Evolutionary conservation across 2,329 filamentous ascomycete genomes (phyloP), one percentile per base, ranked within the genome.

Genomic region (Colletotrichum siamense): DNA sequence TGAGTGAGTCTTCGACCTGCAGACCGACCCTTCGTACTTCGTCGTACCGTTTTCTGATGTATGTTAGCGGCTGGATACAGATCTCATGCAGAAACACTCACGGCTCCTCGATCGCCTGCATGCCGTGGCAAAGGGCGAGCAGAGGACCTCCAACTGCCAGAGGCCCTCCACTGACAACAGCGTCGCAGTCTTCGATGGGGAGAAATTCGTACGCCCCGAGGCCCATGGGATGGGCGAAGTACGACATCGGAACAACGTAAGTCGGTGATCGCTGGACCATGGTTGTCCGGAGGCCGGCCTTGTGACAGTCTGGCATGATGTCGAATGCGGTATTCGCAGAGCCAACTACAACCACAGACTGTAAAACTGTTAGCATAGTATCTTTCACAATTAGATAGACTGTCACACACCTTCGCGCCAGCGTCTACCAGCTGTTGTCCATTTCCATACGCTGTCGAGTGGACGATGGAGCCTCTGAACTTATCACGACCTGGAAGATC

Each of bases 291-390:
- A 85, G 79, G 3, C 81, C 81, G 3, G 82, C 80, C 2, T 73
- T 57, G 64, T 82, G 74, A 71, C 83, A 85, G 72, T 86, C 83
- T 18, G 81, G 79, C 34, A 84, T 77, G 2, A 86, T 79, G 78
- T 87, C 85, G 66, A 88, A 87, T 8, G 84, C 86, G 3, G 84
- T 85, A 73, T 87, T 87, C n/a, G 84, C 85, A 2, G 86, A 85
- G 22, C 86, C 86, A 36, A 86, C 79, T 9, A 86, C 78, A 13
- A 82, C 61, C 13, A 83, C 83, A 2, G 82, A 81, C 82, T 78
- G 30, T 4, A 9, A 8, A 1, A 3, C 24, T 8, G 24, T 71
- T 36, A 77, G 65, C 26, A 10, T n/a, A 18, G 10, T 10, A 3
- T 57, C 8, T 16, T 18, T 57, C 6, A 26, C 4, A 13, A 5